Evolutionary conservation across 495 filamentous ascomycete species (phyloP).

Genomic region (Sabuloglossum arenarium): DNA sequence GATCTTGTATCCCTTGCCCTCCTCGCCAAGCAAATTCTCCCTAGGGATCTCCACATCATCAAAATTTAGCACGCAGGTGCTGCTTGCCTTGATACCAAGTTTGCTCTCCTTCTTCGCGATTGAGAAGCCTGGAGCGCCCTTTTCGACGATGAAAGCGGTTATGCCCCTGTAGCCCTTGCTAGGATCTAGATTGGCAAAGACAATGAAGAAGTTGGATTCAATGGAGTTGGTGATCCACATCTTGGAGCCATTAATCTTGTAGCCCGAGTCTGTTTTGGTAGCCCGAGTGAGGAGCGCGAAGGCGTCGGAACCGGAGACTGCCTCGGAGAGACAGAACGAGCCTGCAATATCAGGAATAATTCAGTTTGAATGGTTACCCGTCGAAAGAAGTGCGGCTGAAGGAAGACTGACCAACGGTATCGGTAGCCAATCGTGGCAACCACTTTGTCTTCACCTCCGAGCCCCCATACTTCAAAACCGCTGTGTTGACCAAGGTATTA

Average conservation of each 20-base stretch:
- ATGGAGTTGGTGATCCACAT: constrained; percentile 99
- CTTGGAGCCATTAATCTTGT: constrained; percentile 75
- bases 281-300: constrained; percentile 88
- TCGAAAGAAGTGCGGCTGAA: neutral
- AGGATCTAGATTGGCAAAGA: constrained; percentile 87
- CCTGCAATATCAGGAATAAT: constrained; percentile 22
- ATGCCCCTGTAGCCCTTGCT: constrained; percentile 87
- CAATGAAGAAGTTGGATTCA: constrained; percentile 89
- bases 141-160: constrained; percentile 88
- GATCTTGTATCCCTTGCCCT: constrained; percentile 92
- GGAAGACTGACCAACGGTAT: constrained; percentile 35
- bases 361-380: neutral
- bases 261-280: constrained; percentile 52
- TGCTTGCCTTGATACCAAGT: constrained; percentile 84
- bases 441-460: constrained; percentile 57
- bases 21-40: constrained; percentile 69
- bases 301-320: constrained; percentile 80
- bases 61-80: constrained; percentile 92
- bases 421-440: constrained; percentile 70
- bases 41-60: constrained; percentile 85
- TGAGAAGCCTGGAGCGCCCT: constrained; percentile 68
- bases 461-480: constrained; percentile 68
- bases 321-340: constrained; percentile 92
- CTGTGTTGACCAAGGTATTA: constrained; percentile 94
- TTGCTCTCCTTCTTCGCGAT: constrained; percentile 99